A percentile compares a stretch with the other conserved stretches of the same genome.
phyloP scores from a whole-genome alignment of 192 early-diverging fungal genomes.

The Haplosporangium gracile region DNA sequence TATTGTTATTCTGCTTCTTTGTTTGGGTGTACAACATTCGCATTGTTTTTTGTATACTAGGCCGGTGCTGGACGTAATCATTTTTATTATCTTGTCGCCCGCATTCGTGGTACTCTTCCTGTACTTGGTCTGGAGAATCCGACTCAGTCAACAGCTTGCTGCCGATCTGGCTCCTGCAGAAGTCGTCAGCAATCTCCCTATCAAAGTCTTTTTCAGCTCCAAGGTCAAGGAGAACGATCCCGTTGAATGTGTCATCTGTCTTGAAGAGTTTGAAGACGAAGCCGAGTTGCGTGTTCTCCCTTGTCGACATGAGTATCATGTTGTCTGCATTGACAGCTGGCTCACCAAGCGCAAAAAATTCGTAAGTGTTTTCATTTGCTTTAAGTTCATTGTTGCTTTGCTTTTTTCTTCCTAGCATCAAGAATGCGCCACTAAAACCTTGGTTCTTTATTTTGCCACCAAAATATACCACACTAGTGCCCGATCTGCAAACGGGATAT shows the following conservation, averaged over 20 bases:
- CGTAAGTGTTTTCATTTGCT: slow-evolving; percentile 72
- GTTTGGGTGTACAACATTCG: background rate
- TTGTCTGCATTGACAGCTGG: slow-evolving; percentile 93
- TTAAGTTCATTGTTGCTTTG: background rate
- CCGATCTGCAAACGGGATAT: slow-evolving; percentile 63
- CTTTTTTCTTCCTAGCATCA: background rate
- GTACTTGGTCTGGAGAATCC: slow-evolving; percentile 78
- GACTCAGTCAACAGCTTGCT: slow-evolving; percentile 77
- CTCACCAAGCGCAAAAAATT: slow-evolving; percentile 87
- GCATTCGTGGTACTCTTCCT: slow-evolving; percentile 83
- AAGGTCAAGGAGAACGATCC: slow-evolving; percentile 82
- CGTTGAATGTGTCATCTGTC: slow-evolving; percentile 90
- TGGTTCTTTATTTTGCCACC: background rate
- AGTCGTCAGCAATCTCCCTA: slow-evolving; percentile 80
- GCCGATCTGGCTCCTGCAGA: slow-evolving; percentile 83
- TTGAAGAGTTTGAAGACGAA: slow-evolving; percentile 90
- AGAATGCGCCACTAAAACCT: no score
- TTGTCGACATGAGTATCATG: slow-evolving; percentile 93
- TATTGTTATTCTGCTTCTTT: background rate
- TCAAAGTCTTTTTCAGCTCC: slow-evolving; percentile 72
- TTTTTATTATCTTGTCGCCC: slow-evolving; percentile 88
- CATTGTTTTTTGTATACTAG: slow-evolving; percentile 30
- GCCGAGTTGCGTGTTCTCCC: slow-evolving; percentile 84
- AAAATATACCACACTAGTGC: slow-evolving; percentile 28
- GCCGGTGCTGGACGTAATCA: slow-evolving; percentile 84